Conservation (phyloP, 2,329 filamentous ascomycete species). For the Xylariales sp. region DNA sequence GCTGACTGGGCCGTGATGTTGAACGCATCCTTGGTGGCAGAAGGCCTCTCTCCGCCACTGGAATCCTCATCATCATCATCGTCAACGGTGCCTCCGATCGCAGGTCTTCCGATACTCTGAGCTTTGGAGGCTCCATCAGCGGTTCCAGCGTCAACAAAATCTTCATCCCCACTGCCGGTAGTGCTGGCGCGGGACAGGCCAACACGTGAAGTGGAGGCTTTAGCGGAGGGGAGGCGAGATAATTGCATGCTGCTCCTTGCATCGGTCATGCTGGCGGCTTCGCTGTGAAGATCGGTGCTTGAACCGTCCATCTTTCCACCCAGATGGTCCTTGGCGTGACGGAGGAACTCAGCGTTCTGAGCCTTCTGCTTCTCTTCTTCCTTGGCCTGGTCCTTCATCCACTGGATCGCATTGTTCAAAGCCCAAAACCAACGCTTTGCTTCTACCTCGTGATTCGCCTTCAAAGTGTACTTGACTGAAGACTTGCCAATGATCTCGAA, state of each 20-base stretch:
- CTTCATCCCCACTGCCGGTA: conserved; percentile 46
- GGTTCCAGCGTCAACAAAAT: conserved; percentile 42
- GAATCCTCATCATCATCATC: conserved; percentile 68
- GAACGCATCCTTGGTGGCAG: conserved; percentile 85
- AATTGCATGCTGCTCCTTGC: conserved; percentile 40
- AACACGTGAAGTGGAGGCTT: conserved; percentile 19
- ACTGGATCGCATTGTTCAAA: conserved; percentile 97
- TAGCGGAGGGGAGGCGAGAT: conserved; percentile 33
- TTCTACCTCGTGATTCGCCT: conserved; percentile 96
- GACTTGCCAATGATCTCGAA: conserved; percentile 98
- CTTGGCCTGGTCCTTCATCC: conserved; percentile 93
- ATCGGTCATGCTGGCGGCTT: conserved; percentile 48
- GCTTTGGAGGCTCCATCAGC: conserved; percentile 36
- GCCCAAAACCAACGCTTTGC: conserved; percentile 99
- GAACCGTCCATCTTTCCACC: conserved; percentile 39
- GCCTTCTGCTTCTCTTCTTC: conserved; percentile 78
- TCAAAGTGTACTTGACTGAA: conserved; percentile 96
- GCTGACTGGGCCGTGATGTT: conserved; percentile 96
- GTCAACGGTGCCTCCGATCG: conserved; percentile 32
- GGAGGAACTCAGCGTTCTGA: conserved; percentile 69
- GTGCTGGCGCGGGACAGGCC: conserved; percentile 38
- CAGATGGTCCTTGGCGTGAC: conserved; percentile 76
- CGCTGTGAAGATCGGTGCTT: conserved; percentile 42
- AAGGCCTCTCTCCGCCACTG: conserved; percentile 69
- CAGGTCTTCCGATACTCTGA: conserved; percentile 28